Percentiles rank a stretch among this genome's conserved stretches.
phyloP scores from a whole-genome alignment of 2,329 filamentous ascomycete species.

The Keithomyces neogunnii region DNA sequence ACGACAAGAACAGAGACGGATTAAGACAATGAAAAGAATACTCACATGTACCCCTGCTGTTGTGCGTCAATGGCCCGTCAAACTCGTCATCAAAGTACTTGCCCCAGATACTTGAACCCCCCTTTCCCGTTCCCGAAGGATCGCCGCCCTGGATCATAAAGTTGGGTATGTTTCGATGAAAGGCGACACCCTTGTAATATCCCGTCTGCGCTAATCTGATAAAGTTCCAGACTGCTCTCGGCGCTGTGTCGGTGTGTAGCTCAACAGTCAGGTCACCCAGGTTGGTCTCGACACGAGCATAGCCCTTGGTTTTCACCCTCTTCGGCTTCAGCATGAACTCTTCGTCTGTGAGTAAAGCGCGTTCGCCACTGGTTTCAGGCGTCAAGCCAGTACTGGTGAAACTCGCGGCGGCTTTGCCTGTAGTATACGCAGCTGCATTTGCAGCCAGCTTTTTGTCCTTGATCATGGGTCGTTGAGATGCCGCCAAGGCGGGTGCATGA shows the following conservation, averaged over 20 bases:
- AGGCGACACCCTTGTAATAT: constrained; percentile 76
- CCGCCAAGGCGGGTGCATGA: constrained; percentile 4
- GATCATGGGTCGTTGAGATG: constrained; percentile 27
- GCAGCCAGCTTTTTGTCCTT: constrained; percentile 56
- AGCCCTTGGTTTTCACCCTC: constrained; percentile 82
- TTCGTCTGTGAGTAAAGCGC: constrained; percentile 82
- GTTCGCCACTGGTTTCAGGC: constrained; percentile 79
- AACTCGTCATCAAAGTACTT: constrained; percentile 93
- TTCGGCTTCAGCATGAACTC: constrained; percentile 94
- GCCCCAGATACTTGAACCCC: constrained; percentile 87
- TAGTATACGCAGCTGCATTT: constrained; percentile 87
- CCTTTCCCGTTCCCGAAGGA: constrained; percentile 82
- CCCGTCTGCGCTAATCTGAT: constrained; percentile 78
- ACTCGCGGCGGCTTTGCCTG: constrained; percentile 81
- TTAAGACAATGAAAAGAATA: background rate
- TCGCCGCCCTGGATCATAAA: constrained; percentile 99
- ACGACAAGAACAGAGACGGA: background rate
- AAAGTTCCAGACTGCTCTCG: constrained; percentile 96
- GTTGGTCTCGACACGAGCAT: constrained; percentile 81
- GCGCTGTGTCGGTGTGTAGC: constrained; percentile 82
- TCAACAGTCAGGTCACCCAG: constrained; percentile 81
- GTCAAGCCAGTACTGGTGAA: constrained; percentile 94
- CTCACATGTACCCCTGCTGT: constrained; percentile 57
- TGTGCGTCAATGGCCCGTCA: constrained; percentile 80
- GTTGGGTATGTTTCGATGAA: constrained; percentile 88